Evolutionary conservation across 768 basidiomycete genomes (phyloP).

Genomic region (Macrolepiota dolichaula): DNA sequence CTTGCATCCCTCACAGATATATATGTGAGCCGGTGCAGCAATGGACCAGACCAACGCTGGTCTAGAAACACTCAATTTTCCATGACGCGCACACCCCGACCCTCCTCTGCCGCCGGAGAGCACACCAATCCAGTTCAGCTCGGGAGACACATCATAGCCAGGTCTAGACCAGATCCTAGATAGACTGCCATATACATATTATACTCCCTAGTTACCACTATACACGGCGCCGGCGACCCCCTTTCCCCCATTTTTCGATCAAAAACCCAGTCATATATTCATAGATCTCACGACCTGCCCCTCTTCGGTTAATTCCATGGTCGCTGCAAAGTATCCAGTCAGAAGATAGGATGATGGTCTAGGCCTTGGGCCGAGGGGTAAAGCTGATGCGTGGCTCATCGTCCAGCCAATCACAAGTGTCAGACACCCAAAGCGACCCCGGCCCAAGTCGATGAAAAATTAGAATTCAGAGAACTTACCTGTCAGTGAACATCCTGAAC

Average conservation of each 20-base stretch:
- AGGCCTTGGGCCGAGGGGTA: conserved; percentile 1
- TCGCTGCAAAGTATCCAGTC: conserved; percentile 48
- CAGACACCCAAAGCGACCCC: background rate
- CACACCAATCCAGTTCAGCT: conserved; percentile 11
- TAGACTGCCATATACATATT: conserved; percentile 3
- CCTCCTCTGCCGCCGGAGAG: conserved; percentile 3
- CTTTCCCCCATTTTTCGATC: conserved; percentile 91
- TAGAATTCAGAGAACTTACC: conserved; percentile 42
- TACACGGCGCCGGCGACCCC: conserved; percentile 63
- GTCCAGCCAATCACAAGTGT: conserved; percentile 1
- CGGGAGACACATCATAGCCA: background rate
- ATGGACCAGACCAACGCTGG: conserved; percentile 5
- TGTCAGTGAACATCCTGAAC: conserved; percentile 98
- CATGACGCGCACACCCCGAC: conserved; percentile 5
- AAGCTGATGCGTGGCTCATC: background rate
- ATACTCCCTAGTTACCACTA: conserved; percentile 21
- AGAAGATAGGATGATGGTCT: background rate
- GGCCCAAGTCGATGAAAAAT: background rate
- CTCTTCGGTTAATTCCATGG: conserved; percentile 70
- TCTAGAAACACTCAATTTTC: conserved; percentile 12
- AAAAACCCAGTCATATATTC: conserved; percentile 85
- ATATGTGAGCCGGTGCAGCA: conserved; percentile 2
- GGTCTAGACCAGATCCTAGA: conserved; percentile 14
- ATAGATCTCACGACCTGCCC: conserved; percentile 81
- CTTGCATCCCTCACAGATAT: background rate